A percentile compares a stretch with the other conserved stretches of the same genome.
phyloP scores from a whole-genome alignment of 148 eudicot species.

The Arctostaphylos glauca region DNA sequence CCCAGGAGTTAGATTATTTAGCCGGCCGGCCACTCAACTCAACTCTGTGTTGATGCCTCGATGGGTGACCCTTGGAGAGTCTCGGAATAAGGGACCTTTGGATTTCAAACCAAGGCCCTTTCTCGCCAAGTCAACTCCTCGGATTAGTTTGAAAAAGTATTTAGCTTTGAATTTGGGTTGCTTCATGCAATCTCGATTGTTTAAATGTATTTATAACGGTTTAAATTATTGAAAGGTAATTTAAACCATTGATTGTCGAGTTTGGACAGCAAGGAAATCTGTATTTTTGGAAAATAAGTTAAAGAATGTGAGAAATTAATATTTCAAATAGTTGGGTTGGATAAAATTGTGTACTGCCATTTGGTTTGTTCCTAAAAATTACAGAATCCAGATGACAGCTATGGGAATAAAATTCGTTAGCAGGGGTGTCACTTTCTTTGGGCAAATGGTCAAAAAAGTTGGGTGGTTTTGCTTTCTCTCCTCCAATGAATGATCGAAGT shows the following conservation, averaged over 20 bases:
- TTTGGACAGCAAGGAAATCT: too few species aligned
- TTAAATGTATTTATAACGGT: too few species aligned
- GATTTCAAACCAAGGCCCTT: not conserved
- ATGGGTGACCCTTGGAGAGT: not conserved
- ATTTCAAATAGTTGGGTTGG: not conserved
- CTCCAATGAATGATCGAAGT: slow-evolving; percentile 10
- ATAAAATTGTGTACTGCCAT: not conserved
- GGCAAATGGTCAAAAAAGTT: slow-evolving; percentile 5
- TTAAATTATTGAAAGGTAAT: too few species aligned
- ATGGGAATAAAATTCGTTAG: not conserved
- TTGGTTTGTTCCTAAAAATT: not conserved
- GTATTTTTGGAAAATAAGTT: too few species aligned
- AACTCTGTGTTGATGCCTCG: not conserved
- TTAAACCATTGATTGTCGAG: too few species aligned
- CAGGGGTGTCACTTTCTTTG: not conserved
- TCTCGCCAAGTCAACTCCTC: too few species aligned
- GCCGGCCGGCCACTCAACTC: too few species aligned
- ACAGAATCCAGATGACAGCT: not conserved
- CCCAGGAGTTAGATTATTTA: not conserved
- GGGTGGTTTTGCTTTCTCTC: not conserved
- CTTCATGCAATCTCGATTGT: too few species aligned
- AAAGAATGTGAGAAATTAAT: too few species aligned
- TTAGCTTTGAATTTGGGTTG: too few species aligned
- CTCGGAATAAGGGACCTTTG: not conserved
- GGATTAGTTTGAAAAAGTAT: too few species aligned